Conservation (phyloP, 106 monocot genomes). For the Dendrobium officinale region DNA sequence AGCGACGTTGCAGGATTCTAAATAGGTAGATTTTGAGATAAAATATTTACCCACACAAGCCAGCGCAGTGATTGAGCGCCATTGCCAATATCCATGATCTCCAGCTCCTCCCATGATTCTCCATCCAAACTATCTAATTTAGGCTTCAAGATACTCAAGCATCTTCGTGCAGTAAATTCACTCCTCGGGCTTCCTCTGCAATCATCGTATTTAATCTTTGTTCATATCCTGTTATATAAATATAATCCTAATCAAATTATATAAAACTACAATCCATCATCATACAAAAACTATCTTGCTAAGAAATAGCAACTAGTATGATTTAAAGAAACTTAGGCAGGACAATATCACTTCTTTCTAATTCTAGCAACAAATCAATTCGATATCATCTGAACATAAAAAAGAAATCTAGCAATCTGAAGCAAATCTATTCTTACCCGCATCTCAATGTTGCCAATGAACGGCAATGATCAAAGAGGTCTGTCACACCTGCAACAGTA, state of each 20-base stretch:
- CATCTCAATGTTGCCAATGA: conserved; percentile 85
- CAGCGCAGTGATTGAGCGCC: conserved; percentile 70
- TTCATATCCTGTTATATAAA: conserved; percentile 52
- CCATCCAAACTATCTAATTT: conserved; percentile 64
- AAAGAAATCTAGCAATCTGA: background rate
- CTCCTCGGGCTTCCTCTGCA: conserved; percentile 92
- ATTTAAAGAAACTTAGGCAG: too few relatives aligned
- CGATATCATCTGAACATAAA: background rate
- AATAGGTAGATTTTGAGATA: background rate
- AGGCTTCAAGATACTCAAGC: conserved; percentile 66
- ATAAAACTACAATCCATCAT: background rate
- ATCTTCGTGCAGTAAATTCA: conserved; percentile 67
- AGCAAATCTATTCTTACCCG: conserved; percentile 48
- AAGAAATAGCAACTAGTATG: background rate
- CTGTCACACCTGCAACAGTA: conserved; percentile 57
- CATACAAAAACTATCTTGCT: background rate
- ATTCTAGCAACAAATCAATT: conserved; percentile 1
- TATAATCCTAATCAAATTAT: conserved; percentile 29
- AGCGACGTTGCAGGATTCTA: too few relatives aligned
- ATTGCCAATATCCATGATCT: conserved; percentile 49
- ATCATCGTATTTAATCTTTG: conserved; percentile 45
- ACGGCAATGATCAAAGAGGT: conserved; percentile 50
- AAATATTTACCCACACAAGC: conserved; percentile 82
- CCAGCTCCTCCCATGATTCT: conserved; percentile 97
- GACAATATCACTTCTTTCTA: background rate